Percentiles rank a stretch among this genome's conserved stretches.
phyloP scores from a whole-genome alignment of 2,329 filamentous ascomycete genomes.

The Pseudocercospora vitis region DNA sequence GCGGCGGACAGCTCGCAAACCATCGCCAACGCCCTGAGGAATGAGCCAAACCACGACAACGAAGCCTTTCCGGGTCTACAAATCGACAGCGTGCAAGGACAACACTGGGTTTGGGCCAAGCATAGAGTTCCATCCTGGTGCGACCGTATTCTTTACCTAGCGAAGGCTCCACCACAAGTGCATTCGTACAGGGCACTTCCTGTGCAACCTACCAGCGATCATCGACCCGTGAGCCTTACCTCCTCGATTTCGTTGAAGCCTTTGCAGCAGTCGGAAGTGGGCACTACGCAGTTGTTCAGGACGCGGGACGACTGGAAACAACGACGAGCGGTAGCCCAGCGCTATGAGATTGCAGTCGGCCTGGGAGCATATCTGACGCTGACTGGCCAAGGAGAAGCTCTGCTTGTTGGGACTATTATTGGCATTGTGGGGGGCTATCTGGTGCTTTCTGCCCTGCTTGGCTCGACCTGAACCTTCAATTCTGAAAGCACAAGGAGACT shows the following conservation, averaged over 20 bases:
- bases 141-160: slow-evolving; percentile 79
- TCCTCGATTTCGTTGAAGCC: slow-evolving; percentile 58
- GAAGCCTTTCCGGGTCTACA: slow-evolving; percentile 32
- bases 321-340: slow-evolving; percentile 55
- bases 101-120: slow-evolving; percentile 60
- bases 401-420: slow-evolving; percentile 37
- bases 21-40: slow-evolving; percentile 10
- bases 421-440: slow-evolving; percentile 36
- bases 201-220: slow-evolving; percentile 79
- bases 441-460: slow-evolving; percentile 19
- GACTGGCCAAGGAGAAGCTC: slow-evolving; percentile 48
- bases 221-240: slow-evolving; percentile 77
- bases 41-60: slow-evolving; percentile 35
- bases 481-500: neutral
- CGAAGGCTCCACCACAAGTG: slow-evolving; percentile 43
- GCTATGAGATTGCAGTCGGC: slow-evolving; percentile 61
- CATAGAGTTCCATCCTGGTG: slow-evolving; percentile 93
- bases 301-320: slow-evolving; percentile 53
- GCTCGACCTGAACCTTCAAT: neutral
- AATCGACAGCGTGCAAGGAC: slow-evolving; percentile 24
- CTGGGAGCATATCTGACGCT: slow-evolving; percentile 55
- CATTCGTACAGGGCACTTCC: slow-evolving; percentile 72
- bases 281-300: slow-evolving; percentile 18
- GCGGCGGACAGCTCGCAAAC: slow-evolving; percentile 32
- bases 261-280: slow-evolving; percentile 22